These are phyloP conservation scores for Psilocybe tampanensis DNA, from an alignment of 768 basidiomycete genomes.

Conservation along the genomic window DNA sequence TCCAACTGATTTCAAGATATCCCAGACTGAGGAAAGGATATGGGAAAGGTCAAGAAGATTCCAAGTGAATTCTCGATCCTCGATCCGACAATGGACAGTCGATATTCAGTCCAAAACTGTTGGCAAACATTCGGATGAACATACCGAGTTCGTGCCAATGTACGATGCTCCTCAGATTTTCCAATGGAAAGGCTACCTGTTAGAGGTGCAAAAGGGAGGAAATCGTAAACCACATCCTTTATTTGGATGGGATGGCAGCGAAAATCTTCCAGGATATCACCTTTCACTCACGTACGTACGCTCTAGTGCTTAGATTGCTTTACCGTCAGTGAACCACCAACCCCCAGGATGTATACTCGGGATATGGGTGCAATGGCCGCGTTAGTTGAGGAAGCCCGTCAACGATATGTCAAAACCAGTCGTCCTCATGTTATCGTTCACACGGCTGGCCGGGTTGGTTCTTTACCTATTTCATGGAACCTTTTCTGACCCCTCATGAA, in stretches of 20 bases:
- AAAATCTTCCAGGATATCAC: not conserved
- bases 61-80: slow-evolving; percentile 41
- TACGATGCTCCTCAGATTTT: slow-evolving; percentile 44
- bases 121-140: slow-evolving; percentile 18
- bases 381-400: slow-evolving; percentile 43
- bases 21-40: slow-evolving; percentile 43
- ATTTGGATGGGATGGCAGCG: not conserved
- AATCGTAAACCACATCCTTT: not conserved
- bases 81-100: slow-evolving; percentile 43
- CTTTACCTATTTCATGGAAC: not conserved
- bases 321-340: not conserved
- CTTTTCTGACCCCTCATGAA: not conserved
- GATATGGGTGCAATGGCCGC: slow-evolving; percentile 42
- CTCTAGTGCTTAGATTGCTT: not conserved
- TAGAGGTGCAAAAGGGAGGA: slow-evolving; percentile 33
- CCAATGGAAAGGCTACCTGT: slow-evolving; percentile 46
- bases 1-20: not conserved
- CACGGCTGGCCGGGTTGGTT: slow-evolving; percentile 30
- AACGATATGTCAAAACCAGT: slow-evolving; percentile 41
- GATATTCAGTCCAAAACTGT: slow-evolving; percentile 21
- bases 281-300: slow-evolving; percentile 39
- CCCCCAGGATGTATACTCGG: slow-evolving; percentile 43
- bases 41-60: slow-evolving; percentile 41
- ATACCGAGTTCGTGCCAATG: slow-evolving; percentile 45
- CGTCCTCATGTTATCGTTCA: slow-evolving; percentile 46